Percentiles rank a stretch among this genome's conserved stretches.
These are phyloP conservation scores for Solanum bulbocastanum DNA, from an alignment of 257 asterid genomes.

Conservation along the genomic window DNA sequence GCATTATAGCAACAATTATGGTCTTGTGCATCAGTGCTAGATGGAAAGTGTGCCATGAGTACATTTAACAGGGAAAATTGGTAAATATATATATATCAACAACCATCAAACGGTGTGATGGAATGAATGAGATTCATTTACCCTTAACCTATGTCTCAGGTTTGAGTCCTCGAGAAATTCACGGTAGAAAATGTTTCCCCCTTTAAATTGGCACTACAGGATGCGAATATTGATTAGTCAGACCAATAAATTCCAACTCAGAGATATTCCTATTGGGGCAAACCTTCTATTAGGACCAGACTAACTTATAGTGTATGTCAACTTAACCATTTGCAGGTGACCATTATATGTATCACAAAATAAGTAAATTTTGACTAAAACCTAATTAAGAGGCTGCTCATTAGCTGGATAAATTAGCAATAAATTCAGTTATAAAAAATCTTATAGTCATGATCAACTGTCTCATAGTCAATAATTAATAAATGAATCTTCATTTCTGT, in stretches of 20 bases:
- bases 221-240: neutral
- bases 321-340: neutral
- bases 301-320: neutral
- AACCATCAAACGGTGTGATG: neutral
- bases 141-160: no score
- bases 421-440: neutral
- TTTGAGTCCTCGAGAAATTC: neutral
- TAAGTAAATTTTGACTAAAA: neutral
- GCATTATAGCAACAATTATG: neutral
- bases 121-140: no score
- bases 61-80: neutral
- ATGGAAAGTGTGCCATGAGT: neutral
- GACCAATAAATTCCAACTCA: neutral
- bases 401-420: neutral
- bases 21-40: neutral
- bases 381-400: neutral
- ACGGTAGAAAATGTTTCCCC: neutral
- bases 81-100: neutral
- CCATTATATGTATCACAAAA: neutral
- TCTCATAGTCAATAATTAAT: neutral
- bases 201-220: neutral
- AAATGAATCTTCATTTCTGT: neutral
- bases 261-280: neutral
- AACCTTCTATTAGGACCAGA: neutral
- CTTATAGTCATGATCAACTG: neutral